phyloP scores from a whole-genome alignment of 768 basidiomycete genomes.

The Pleurotus citrinopileatus region DNA sequence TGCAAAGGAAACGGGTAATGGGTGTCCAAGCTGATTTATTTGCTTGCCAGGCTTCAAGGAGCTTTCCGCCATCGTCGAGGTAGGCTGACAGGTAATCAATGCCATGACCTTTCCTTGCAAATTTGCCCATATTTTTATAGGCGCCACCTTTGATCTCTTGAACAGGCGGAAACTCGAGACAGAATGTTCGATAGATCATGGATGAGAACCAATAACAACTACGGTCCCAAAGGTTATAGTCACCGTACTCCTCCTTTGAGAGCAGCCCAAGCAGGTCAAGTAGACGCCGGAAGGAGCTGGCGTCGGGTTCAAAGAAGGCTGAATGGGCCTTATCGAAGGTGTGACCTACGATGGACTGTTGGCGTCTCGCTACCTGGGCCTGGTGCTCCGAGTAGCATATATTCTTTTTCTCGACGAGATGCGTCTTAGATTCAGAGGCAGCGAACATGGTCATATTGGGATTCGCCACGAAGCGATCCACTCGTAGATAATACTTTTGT shows the following conservation, averaged over 20 bases:
- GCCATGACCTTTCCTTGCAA: slow-evolving; percentile 3
- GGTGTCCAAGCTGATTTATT: slow-evolving; percentile 6
- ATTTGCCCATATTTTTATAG: slow-evolving; percentile 2
- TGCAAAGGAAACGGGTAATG: slow-evolving; percentile 3
- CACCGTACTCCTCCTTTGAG: slow-evolving; percentile 5
- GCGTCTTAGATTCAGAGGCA: background rate
- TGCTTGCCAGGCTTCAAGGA: slow-evolving; percentile 7
- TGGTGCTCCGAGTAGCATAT: slow-evolving; percentile 2
- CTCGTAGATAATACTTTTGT: slow-evolving; percentile 3
- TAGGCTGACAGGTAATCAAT: background rate
- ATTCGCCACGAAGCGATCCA: slow-evolving; percentile 2
- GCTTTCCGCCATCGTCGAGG: slow-evolving; percentile 1
- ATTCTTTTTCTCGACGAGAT: background rate
- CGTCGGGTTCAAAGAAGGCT: background rate
- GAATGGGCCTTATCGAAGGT: background rate
- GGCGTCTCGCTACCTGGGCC: background rate
- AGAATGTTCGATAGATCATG: slow-evolving; percentile 5
- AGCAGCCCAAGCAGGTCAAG: slow-evolving; percentile 1
- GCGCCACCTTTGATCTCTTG: slow-evolving; percentile 1
- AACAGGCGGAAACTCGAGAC: background rate
- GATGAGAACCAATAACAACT: slow-evolving; percentile 10
- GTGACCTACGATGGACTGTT: slow-evolving; percentile 1
- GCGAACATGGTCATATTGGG: slow-evolving; percentile 7
- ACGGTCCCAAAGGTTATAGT: slow-evolving; percentile 7
- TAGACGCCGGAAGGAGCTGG: slow-evolving; percentile 1